Evolutionary conservation across 2,329 filamentous ascomycete species (phyloP).

Genomic region (Colletotrichum somersetense): DNA sequence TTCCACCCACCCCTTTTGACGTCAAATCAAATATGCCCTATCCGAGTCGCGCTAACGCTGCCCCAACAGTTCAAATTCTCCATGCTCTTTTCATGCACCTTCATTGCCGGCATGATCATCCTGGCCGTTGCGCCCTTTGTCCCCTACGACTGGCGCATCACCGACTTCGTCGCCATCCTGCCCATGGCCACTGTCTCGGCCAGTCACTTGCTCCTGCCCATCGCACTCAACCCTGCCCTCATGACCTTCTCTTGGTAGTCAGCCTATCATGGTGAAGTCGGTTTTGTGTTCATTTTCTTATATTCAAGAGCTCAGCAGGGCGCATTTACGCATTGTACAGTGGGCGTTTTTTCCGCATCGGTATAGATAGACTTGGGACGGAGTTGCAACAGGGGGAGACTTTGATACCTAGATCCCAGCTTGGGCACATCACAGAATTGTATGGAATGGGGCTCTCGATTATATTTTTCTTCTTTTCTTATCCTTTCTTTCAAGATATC

Average conservation of each 20-base stretch:
- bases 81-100: constrained; percentile 71
- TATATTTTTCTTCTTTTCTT: constrained; percentile 13
- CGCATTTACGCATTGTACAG: constrained; percentile 28
- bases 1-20: constrained; percentile 42
- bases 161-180: constrained; percentile 80
- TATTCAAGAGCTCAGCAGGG: constrained; percentile 22
- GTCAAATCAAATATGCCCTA: not conserved
- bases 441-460: constrained; percentile 13
- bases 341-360: constrained; percentile 30
- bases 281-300: not conserved
- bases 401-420: constrained; percentile 38
- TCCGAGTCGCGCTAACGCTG: constrained; percentile 31
- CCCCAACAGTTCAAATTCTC: constrained; percentile 75
- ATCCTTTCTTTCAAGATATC: constrained; percentile 8
- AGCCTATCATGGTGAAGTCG: not conserved
- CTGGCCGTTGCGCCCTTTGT: constrained; percentile 74
- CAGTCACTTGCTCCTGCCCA: constrained; percentile 77
- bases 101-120: constrained; percentile 73
- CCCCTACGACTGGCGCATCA: constrained; percentile 75
- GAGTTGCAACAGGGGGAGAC: constrained; percentile 27
- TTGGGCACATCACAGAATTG: constrained; percentile 30
- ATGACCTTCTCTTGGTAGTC: constrained; percentile 83
- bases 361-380: constrained; percentile 41
- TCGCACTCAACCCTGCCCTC: constrained; percentile 81
- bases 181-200: constrained; percentile 79